These are phyloP conservation scores for Rosa chinensis DNA, from an alignment of 306 rosid species.

Conservation along the genomic window DNA sequence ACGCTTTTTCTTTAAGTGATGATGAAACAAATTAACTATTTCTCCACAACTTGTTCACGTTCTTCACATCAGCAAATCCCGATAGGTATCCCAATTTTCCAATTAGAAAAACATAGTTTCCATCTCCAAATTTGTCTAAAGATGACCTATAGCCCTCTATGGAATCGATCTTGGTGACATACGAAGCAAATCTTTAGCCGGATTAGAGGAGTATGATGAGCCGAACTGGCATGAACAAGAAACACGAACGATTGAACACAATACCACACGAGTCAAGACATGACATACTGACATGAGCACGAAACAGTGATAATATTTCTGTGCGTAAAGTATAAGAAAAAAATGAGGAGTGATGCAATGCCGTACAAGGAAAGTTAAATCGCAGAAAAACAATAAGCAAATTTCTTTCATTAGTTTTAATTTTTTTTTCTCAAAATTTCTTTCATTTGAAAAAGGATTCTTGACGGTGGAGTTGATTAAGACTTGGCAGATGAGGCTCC, in stretches of 20 bases:
- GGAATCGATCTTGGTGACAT: not conserved
- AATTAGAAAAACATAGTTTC: not conserved
- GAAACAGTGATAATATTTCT: not conserved
- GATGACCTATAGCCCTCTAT: not conserved
- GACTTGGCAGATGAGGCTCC: not conserved
- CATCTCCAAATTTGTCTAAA: not conserved
- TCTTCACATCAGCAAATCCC: conserved; percentile 2
- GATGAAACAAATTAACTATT: not conserved
- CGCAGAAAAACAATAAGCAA: too few species aligned
- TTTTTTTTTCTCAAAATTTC: not conserved
- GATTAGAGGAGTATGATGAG: not conserved
- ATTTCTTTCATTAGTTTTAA: too few species aligned
- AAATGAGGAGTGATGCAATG: not conserved
- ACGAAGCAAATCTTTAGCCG: not conserved
- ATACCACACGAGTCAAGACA: not conserved
- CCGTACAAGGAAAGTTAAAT: not conserved
- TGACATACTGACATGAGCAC: not conserved
- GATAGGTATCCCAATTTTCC: not conserved
- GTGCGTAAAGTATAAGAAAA: not conserved
- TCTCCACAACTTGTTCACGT: conserved; percentile 1
- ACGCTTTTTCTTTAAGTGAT: not conserved
- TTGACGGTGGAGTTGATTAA: conserved; percentile 9
- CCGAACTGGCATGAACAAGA: not conserved
- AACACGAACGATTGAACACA: too few species aligned
- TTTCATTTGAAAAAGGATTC: not conserved